Evolutionary conservation across 495 filamentous ascomycete species (phyloP).

Genomic region (Aspergillus bridgeri): DNA sequence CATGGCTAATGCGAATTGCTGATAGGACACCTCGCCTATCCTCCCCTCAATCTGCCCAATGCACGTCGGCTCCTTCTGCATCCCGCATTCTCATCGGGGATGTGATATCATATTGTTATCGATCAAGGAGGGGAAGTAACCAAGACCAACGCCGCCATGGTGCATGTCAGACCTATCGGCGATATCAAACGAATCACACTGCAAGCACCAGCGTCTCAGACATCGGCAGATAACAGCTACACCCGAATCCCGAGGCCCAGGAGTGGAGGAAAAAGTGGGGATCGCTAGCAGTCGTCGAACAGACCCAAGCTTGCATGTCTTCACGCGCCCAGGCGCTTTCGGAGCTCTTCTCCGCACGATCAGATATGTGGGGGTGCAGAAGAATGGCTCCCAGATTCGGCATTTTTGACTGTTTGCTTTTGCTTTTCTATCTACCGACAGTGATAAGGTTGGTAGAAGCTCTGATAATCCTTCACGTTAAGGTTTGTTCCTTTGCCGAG

Average conservation of each 20-base stretch:
- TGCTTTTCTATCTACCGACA: not conserved
- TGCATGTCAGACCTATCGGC: not conserved
- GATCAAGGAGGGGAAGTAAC: not conserved
- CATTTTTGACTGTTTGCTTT: not conserved
- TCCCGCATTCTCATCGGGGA: not conserved
- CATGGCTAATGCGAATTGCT: not conserved
- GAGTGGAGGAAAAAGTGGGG: not conserved
- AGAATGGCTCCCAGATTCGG: not conserved
- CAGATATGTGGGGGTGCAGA: slow-evolving; percentile 23
- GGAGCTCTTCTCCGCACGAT: slow-evolving; percentile 21
- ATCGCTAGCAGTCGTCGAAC: not conserved
- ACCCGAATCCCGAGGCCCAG: not conserved
- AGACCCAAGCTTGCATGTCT: not conserved
- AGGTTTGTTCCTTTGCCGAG: slow-evolving; percentile 13
- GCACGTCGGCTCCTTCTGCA: slow-evolving; percentile 5
- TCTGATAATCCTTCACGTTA: not conserved
- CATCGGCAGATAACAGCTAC: not conserved
- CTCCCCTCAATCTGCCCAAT: not conserved
- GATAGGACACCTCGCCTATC: slow-evolving; percentile 1
- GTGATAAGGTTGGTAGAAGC: not conserved
- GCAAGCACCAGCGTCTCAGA: not conserved
- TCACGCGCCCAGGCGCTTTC: not conserved
- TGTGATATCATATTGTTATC: not conserved
- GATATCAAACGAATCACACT: not conserved
- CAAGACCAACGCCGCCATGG: not conserved